Percentiles rank a stretch among this genome's conserved stretches.
Evolutionary conservation across 768 basidiomycete species (phyloP).

Genomic region (Phylloporus arenicola): DNA sequence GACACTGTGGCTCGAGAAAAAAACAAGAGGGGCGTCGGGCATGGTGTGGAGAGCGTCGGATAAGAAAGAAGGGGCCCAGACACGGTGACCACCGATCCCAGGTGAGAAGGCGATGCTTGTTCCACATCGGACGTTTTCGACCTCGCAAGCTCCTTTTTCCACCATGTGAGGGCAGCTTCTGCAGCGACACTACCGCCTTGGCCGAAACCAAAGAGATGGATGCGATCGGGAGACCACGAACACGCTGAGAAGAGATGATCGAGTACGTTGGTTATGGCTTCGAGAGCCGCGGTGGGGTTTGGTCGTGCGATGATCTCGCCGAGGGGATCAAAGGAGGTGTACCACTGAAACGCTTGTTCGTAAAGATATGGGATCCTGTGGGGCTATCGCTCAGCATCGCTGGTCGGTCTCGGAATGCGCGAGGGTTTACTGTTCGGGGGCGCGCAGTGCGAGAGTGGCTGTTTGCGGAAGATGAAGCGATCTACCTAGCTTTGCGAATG

Average conservation of each 20-base stretch:
- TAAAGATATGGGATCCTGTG: constrained; percentile 71
- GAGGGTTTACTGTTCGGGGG: constrained; percentile 60
- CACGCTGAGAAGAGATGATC: constrained; percentile 55
- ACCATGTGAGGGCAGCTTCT: constrained; percentile 59
- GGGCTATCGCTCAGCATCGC: constrained; percentile 7
- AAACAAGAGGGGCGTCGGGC: constrained; percentile 58
- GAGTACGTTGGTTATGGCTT: constrained; percentile 48
- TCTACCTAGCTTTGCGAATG: constrained; percentile 70
- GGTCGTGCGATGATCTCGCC: constrained; percentile 68
- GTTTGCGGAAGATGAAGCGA: constrained; percentile 86
- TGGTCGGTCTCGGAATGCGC: background rate
- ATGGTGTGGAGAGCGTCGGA: constrained; percentile 50
- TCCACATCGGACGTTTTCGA: constrained; percentile 6
- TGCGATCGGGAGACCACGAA: constrained; percentile 58
- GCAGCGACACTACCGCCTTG: constrained; percentile 79
- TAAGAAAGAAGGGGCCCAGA: constrained; percentile 75
- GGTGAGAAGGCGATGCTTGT: constrained; percentile 18
- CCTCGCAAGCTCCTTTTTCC: constrained; percentile 35
- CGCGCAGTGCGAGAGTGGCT: constrained; percentile 74
- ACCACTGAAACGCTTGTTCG: constrained; percentile 84
- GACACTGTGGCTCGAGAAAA: constrained; percentile 49
- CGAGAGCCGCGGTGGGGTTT: constrained; percentile 66
- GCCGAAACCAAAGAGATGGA: constrained; percentile 85
- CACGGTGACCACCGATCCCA: constrained; percentile 67
- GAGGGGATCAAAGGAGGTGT: constrained; percentile 70